Evolutionary conservation across 768 basidiomycete genomes (phyloP), one percentile per base, ranked within the genome.

Genomic region (Lactarius pseudohatsudake): DNA sequence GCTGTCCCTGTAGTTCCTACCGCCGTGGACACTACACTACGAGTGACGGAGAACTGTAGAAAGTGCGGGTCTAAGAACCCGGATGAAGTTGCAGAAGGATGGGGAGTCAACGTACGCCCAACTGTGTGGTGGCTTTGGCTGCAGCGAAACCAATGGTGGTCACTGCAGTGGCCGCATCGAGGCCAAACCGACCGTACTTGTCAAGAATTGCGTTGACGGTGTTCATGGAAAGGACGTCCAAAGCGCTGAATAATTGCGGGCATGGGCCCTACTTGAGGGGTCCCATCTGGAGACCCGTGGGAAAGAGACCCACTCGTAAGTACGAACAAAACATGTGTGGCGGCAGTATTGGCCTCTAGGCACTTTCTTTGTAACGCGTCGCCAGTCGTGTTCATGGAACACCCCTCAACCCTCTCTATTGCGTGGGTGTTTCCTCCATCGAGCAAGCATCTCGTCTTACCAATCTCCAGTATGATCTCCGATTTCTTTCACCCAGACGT

Each of bases 401-500:
- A 13, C 1, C 54, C 22, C 3, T 54, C 16, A 1, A 30, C 56
- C 18, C 62, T 67, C 45, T 63, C 66, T 5, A 56, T 67, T 40
- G 66, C 66, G 62, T 67, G 40, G 40, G 66, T 61, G 47, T 41
- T 20, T 43, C 16, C 59, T 18, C 30, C 47, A 41, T 61, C 32
- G 26, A 30, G 18, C 34, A 10, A 16, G 13, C 57, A 26, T n/a
- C 18, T 59, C 57, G 32, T 6, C 50, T 43, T 28, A 64, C 36
- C 9, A 36, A 40, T 20, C 11, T 30, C 36, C 69, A 96, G 95
- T 55, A 94, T 98, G 92, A 86, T 98, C 65, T 91, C 89, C 50
- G 97, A 99, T 79, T 99, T 98, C 81, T 99, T 98, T 79, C 87
- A 92, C 73, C 97, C 97, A 0, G 82, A 85, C 65, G 89, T 96